phyloP scores from a whole-genome alignment of 768 basidiomycete species.

The Gymnopilus dilepis region DNA sequence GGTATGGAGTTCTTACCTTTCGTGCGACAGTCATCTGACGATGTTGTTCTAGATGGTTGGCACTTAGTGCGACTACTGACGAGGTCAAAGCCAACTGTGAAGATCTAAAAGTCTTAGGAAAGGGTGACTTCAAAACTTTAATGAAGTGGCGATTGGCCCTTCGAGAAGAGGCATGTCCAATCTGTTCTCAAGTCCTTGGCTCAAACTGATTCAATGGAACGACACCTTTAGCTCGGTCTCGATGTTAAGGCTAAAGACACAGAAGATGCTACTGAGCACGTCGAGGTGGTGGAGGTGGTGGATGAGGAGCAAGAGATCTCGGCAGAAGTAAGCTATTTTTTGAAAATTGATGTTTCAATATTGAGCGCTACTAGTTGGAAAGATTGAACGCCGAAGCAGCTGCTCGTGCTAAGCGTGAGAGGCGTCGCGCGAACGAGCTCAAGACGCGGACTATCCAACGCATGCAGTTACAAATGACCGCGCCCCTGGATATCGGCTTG shows the following conservation, averaged over 20 bases:
- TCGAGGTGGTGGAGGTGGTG: conserved; percentile 67
- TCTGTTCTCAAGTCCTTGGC: background rate
- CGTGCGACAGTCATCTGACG: background rate
- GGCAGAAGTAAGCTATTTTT: conserved; percentile 66
- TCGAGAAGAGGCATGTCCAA: conserved; percentile 79
- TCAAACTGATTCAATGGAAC: background rate
- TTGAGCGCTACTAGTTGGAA: conserved; percentile 63
- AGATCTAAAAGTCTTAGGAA: conserved; percentile 96
- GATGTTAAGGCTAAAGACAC: conserved; percentile 78
- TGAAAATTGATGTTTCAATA: background rate
- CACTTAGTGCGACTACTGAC: conserved; percentile 68
- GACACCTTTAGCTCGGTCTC: conserved; percentile 68
- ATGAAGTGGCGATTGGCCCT: conserved; percentile 90
- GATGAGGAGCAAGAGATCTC: conserved; percentile 92
- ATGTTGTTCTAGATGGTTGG: conserved; percentile 64
- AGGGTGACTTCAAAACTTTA: conserved; percentile 93
- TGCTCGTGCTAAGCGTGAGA: conserved; percentile 77
- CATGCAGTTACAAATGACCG: conserved; percentile 97
- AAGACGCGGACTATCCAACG: conserved; percentile 88
- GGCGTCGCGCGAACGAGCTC: conserved; percentile 86
- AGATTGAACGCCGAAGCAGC: conserved; percentile 79
- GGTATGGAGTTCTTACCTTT: conserved; percentile 44
- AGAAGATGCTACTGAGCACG: conserved; percentile 77
- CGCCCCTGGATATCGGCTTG: conserved; percentile 94
- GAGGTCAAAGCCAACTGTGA: conserved; percentile 86